Base-by-base conservation (phyloP, 1,139 yeast genomes). In the Magnusiomyces magnusii region DNA sequence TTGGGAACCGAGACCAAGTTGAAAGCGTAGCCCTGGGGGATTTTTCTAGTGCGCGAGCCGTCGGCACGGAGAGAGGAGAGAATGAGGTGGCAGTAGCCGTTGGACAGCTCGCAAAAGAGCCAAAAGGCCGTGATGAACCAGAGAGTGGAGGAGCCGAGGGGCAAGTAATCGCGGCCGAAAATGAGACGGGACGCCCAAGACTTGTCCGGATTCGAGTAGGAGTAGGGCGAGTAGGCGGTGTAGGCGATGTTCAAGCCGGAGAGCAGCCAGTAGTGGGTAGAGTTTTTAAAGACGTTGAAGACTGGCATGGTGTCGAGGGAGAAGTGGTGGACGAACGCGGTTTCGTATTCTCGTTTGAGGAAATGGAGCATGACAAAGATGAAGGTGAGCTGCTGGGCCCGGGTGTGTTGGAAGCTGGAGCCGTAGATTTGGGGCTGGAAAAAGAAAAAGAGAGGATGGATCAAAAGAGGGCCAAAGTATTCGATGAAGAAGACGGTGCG, bases 301-400 rank as follows among this genome's bases (percentile, higher is more conserved):
- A 86, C 70, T 2, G 99, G 99, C 99, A 93, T 93, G 34, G 99
- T 93, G 34, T 90, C 84, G 63, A 85, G 78, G 36, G 97, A 88
- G 71, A 93, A 93, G 63, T 77, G 80, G 75, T 93, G 99, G 54
- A 93, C 85, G 68, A 82, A 85, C 39, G 87, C 66, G 7, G 97
- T 90, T 73, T 93, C 99, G 63, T 80, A 80, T 71, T 91, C 97
- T 70, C 99, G 85, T 76, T 93, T 93, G 64, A 83, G 63, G 69
- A 88, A 93, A 73, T 93, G 99, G 61, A 86, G 73, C 68, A 87
- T 66, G 19, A 86, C 82, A 72, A 91, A 71, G 41, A 69, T 68
- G 63, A 76, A 82, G 1, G 86, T 80, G 58, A 79, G 68, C 59
- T 69, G 70, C 71, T 87, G 93, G n/a, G 81, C 80, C 55, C 69